Percentiles rank a stretch among this genome's conserved stretches.
Evolutionary conservation across 1,139 yeast genomes (phyloP).

Genomic region (Candida glucosophila): DNA sequence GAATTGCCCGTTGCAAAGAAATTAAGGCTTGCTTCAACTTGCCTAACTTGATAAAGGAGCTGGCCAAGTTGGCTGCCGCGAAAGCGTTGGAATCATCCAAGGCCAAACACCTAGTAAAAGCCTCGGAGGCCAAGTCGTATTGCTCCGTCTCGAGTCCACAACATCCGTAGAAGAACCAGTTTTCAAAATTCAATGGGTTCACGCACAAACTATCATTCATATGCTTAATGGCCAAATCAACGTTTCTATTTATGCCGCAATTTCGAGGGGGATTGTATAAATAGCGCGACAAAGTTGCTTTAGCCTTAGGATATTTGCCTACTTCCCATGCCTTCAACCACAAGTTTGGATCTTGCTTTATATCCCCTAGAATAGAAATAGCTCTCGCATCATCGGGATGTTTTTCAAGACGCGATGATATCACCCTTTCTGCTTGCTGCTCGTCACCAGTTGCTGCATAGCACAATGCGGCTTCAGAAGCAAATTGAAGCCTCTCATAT

Average conservation of each 20-base stretch:
- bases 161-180: conserved; percentile 93
- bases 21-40: conserved; percentile 72
- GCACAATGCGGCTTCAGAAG: conserved; percentile 84
- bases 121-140: conserved; percentile 79
- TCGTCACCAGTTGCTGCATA: conserved; percentile 81
- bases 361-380: conserved; percentile 77
- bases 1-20: conserved; percentile 72
- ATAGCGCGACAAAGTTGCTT: conserved; percentile 70
- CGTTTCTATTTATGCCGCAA: conserved; percentile 44
- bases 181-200: conserved; percentile 71
- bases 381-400: conserved; percentile 80
- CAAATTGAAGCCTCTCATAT: conserved; percentile 69
- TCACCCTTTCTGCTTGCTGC: conserved; percentile 51
- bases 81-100: conserved; percentile 75
- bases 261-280: conserved; percentile 58
- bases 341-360: conserved; percentile 62
- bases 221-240: conserved; percentile 52
- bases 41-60: conserved; percentile 59
- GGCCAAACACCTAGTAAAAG: conserved; percentile 85
- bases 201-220: conserved; percentile 66
- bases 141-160: conserved; percentile 71
- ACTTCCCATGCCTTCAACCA: conserved; percentile 89
- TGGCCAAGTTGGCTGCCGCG: conserved; percentile 93
- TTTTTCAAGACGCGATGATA: conserved; percentile 43
- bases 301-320: conserved; percentile 78